Evolutionary conservation across 805 yeast genomes (phyloP).

Genomic region (Yarrowia keelungensis): DNA sequence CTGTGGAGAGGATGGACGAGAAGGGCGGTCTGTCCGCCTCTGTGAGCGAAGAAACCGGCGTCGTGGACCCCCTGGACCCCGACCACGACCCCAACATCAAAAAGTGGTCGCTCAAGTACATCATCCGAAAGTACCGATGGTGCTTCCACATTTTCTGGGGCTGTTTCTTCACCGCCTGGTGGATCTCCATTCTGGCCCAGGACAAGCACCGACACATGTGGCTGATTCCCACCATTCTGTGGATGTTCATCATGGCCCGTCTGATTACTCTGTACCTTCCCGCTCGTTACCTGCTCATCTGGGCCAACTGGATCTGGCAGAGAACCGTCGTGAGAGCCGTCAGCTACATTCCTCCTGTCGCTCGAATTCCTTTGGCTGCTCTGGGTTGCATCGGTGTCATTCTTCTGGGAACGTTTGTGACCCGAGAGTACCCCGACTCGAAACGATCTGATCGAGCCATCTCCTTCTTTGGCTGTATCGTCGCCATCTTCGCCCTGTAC

Average conservation of each 20-base stretch:
- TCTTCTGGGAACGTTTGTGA: constrained; percentile 61
- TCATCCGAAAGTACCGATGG: constrained; percentile 41
- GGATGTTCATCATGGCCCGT: constrained; percentile 59
- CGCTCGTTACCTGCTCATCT: constrained; percentile 48
- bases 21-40: constrained; percentile 29
- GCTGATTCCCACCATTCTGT: constrained; percentile 65
- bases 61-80: constrained; percentile 20
- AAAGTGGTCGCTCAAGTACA: constrained; percentile 18
- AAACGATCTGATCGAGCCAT: constrained; percentile 60
- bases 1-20: constrained; percentile 11
- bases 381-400: constrained; percentile 56
- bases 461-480: constrained; percentile 62
- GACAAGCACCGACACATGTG: constrained; percentile 58
- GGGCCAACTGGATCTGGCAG: constrained; percentile 49
- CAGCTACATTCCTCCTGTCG: constrained; percentile 53
- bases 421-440: constrained; percentile 57
- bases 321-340: constrained; percentile 47
- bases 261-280: constrained; percentile 60
- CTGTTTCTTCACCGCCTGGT: constrained; percentile 60
- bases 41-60: constrained; percentile 17
- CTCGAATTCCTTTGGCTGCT: constrained; percentile 57
- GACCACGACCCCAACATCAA: constrained; percentile 17
- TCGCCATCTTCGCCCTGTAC: constrained; percentile 56
- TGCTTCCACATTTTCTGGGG: constrained; percentile 48
- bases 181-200: constrained; percentile 63